Percentiles rank a stretch among this genome's conserved stretches.
Evolutionary conservation across 768 basidiomycete genomes (phyloP).

Genomic region (Leccinum truebloodii): DNA sequence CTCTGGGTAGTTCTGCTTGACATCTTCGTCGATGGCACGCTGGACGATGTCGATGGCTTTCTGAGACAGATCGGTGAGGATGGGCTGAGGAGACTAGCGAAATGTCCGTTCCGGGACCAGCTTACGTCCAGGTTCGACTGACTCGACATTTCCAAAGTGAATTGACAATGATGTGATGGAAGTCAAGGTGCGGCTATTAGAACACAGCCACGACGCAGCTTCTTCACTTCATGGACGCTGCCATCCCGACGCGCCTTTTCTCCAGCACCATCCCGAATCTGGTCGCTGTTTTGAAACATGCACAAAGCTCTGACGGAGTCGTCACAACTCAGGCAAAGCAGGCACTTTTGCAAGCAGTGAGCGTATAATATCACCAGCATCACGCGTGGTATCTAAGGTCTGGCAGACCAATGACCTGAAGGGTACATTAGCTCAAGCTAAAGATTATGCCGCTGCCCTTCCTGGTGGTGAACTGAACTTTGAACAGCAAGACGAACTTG

Average conservation of each 20-base stretch:
- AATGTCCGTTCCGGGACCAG: not conserved
- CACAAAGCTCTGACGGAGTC: slow-evolving; percentile 56
- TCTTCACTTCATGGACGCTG: not conserved
- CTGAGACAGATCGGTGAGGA: slow-evolving; percentile 38
- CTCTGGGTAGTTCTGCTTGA: slow-evolving; percentile 89
- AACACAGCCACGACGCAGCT: slow-evolving; percentile 21
- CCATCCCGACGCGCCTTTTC: slow-evolving; percentile 50
- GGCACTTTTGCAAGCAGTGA: slow-evolving; percentile 63
- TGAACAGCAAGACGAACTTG: slow-evolving; percentile 70
- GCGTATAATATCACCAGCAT: slow-evolving; percentile 7
- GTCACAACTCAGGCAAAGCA: slow-evolving; percentile 62
- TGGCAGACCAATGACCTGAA: slow-evolving; percentile 75
- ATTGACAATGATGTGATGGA: not conserved
- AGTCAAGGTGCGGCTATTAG: not conserved
- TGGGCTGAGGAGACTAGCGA: not conserved
- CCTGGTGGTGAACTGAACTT: slow-evolving; percentile 74
- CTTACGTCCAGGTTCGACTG: slow-evolving; percentile 51
- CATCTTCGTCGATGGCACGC: slow-evolving; percentile 90
- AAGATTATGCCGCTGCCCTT: slow-evolving; percentile 54
- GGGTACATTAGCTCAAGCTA: slow-evolving; percentile 55
- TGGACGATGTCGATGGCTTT: slow-evolving; percentile 91
- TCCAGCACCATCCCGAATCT: slow-evolving; percentile 61
- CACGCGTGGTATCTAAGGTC: not conserved
- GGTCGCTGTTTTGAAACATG: slow-evolving; percentile 58
- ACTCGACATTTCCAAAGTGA: slow-evolving; percentile 38